phyloP scores from a whole-genome alignment of 2,329 filamentous ascomycete species.

The Pyricularia sp. region DNA sequence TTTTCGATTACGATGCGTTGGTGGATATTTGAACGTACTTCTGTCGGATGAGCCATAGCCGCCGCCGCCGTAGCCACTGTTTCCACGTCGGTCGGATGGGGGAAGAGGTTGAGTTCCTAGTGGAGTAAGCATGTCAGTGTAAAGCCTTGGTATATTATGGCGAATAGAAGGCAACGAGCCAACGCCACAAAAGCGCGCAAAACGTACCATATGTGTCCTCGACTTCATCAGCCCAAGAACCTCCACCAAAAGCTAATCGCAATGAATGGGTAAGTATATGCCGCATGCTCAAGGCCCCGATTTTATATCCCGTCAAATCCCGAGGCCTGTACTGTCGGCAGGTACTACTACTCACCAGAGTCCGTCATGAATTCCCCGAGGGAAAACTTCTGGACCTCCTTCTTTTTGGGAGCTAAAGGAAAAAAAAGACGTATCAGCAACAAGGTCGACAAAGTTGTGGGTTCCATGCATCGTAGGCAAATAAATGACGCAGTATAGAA shows the following conservation, averaged over 20 bases:
- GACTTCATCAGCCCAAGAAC: constrained; percentile 99
- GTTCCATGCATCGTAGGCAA: neutral
- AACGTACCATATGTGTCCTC: constrained; percentile 75
- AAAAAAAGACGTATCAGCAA: constrained; percentile 20
- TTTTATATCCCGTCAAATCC: neutral
- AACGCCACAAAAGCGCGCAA: neutral
- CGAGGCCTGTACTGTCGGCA: neutral
- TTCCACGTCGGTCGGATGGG: constrained; percentile 32
- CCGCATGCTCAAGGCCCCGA: constrained; percentile 95
- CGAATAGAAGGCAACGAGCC: constrained; percentile 14
- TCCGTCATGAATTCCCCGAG: constrained; percentile 93
- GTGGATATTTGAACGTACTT: neutral
- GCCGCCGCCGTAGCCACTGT: constrained; percentile 16
- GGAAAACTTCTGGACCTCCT: constrained; percentile 93
- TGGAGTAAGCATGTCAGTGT: neutral
- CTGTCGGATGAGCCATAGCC: constrained; percentile 12
- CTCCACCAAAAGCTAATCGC: constrained; percentile 58
- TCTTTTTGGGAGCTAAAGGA: constrained; percentile 75
- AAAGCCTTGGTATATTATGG: neutral
- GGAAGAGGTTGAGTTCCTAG: constrained; percentile 50
- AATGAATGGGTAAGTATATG: constrained; percentile 84
- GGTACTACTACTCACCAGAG: constrained; percentile 56
- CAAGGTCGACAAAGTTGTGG: constrained; percentile 4
- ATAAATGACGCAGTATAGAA: neutral
- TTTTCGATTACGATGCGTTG: neutral